A percentile compares a stretch with the other conserved stretches of the same genome.
These are phyloP conservation scores for Firmiana major DNA, from an alignment of 345 rosid species.

Conservation along the genomic window DNA sequence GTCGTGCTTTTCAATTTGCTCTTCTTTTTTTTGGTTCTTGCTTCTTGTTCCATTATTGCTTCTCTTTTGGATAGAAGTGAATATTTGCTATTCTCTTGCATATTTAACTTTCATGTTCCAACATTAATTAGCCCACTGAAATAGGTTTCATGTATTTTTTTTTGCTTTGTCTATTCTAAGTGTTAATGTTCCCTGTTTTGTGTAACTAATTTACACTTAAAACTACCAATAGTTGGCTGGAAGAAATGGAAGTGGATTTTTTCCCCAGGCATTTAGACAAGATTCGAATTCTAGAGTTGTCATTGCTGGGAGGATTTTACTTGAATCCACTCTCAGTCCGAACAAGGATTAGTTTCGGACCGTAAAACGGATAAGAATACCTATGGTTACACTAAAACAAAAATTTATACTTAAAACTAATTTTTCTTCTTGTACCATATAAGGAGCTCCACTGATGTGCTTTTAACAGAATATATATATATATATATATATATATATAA, in stretches of 20 bases:
- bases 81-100: not conserved
- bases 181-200: not conserved
- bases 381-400: too few species aligned
- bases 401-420: not conserved
- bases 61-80: not conserved
- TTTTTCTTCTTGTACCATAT: not conserved
- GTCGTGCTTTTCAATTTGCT: conserved; percentile 56
- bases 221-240: too few species aligned
- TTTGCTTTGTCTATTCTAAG: not conserved
- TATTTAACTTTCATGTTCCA: not conserved
- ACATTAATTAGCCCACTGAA: not conserved
- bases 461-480: not conserved
- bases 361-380: too few species aligned
- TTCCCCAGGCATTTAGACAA: too few species aligned
- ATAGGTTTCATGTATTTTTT: not conserved
- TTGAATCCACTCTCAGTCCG: too few species aligned
- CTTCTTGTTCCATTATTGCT: not conserved
- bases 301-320: too few species aligned
- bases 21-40: not conserved
- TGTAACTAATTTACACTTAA: not conserved
- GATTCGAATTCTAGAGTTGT: too few species aligned
- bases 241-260: too few species aligned
- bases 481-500: too few species aligned
- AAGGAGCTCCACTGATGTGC: not conserved
- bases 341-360: too few species aligned